Base-by-base conservation (phyloP, 1,284 basidiomycete genomes). In the Heterobasidion parviporum region DNA sequence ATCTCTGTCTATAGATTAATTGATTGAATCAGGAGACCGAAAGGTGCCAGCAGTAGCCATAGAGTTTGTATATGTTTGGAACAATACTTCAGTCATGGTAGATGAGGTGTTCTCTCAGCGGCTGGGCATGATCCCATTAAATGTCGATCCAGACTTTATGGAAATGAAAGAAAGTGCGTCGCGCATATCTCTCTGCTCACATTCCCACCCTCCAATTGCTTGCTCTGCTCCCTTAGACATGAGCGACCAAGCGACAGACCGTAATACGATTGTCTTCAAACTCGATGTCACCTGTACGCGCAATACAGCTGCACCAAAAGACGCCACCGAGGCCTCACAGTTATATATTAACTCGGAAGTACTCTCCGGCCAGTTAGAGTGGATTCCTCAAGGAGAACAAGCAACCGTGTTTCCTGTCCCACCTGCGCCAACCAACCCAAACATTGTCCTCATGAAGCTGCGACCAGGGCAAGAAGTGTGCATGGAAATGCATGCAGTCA, bases 91-190 rank as follows among this genome's bases (percentile, higher is more conserved):
- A 2, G 92, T 99, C 64, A 87, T 99, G 57, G 92, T 89, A 56
- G 96, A 99, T 68, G 96, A 99, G 72, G 87, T 99, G 1, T 78
- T 99, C 14, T 82, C 93, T 1, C 94, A 98, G 59, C 83, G 96
- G 35, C 68, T 99, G 1, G 96, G 97, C 10, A 79, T 99, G 14
- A 77, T 99, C 2, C 97, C 96, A 5, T 75, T 99, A 45, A 87
- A 89, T 60, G 79, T 97, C 53, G 90, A 98, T 68, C 95, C 97
- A 0, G 73, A 81, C 8, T 61, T 81, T 7, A 71, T 90, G 60
- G 75, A 79, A 20, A 73, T 78, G 66, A 74, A 73, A 66, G 69
- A 71, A 32, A 56, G 74, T 72, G 57, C 59, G 74, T 34, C n/a
- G 10, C n/a, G 9, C 26, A 48, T 48, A 10, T 10, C 9, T 32